These are phyloP conservation scores for Solanum piurae DNA, from an alignment of 257 asterid genomes.

Conservation along the genomic window DNA sequence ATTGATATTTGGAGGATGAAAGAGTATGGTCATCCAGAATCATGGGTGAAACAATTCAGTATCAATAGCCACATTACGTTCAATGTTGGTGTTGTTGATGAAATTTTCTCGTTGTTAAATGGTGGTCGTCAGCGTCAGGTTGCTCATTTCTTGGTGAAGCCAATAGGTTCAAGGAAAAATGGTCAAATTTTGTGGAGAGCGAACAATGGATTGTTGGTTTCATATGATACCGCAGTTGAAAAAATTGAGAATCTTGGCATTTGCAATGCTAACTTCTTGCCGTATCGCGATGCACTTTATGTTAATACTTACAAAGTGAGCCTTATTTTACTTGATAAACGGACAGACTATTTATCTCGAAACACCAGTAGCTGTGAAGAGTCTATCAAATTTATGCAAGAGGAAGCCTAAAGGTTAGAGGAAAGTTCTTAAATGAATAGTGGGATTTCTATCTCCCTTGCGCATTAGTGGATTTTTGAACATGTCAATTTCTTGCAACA, in stretches of 20 bases:
- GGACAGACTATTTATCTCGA: background rate
- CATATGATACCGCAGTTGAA: background rate
- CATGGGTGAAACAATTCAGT: background rate
- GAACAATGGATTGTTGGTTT: background rate
- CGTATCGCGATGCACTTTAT: background rate
- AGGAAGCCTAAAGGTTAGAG: background rate
- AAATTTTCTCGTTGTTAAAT: background rate
- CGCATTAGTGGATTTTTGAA: background rate
- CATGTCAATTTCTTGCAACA: background rate
- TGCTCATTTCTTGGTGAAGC: background rate
- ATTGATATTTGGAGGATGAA: slow-evolving; percentile 1
- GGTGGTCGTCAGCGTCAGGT: background rate
- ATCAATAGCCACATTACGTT: background rate
- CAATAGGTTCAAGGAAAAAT: background rate
- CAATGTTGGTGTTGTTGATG: background rate
- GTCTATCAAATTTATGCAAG: background rate
- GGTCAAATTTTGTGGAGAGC: background rate
- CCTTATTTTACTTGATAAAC: background rate
- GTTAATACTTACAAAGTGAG: background rate
- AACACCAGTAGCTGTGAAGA: background rate
- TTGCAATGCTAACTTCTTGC: background rate
- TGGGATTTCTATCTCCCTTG: background rate
- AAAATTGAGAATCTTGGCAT: background rate
- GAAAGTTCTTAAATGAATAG: background rate
- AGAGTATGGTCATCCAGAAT: background rate